Evolutionary conservation across 192 early-diverging fungal species (phyloP), one percentile per base, ranked within the genome.

Genomic region (Coemansia sp.): DNA sequence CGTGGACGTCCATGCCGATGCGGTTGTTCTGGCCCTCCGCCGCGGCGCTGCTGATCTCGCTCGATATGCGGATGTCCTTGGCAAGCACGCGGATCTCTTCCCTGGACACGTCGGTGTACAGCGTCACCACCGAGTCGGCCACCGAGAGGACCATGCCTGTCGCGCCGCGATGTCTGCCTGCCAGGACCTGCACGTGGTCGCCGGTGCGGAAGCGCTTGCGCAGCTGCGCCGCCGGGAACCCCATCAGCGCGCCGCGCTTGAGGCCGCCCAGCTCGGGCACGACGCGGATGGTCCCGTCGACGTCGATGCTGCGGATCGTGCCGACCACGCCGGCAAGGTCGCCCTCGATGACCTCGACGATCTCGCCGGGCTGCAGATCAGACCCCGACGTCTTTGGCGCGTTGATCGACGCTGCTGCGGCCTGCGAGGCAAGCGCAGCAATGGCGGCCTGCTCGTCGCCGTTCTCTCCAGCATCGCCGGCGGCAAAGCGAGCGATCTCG

Each of bases 151-250:
- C 87, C 84, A 97, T 82, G 48, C 97, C 97, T 5, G 91, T 92
- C 57, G 92, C 89, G 42, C 86, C 90, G 67, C 84, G 83, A 74
- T 90, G 89, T 7, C 86, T 83, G 24, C 97, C 97, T 36, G 90
- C 87, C 34, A 91, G 85, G 28, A 99, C 95, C 71, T 91, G 87
- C 57, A 98, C 97, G 61, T 97, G 93, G 69, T 99, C 93, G 60
- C 97, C 97, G 18, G 87, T 80, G 22, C 78, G 67, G 67, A 98
- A 99, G n/a, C 88, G 83, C 78, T 99, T 99, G 52, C 89, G 83
- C 28, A 99, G 81, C 67, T 95, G 89, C 14, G 78, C 74, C 9
- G 84, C 71, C 7, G 83, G 84, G 48, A 90, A 83, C 13, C 81
- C 76, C 60, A 86, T 86, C 25, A 62, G 34, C 5, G 28, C 52